These are phyloP conservation scores for Terfezia boudieri DNA, from an alignment of 495 filamentous ascomycete genomes.

Conservation along the genomic window DNA sequence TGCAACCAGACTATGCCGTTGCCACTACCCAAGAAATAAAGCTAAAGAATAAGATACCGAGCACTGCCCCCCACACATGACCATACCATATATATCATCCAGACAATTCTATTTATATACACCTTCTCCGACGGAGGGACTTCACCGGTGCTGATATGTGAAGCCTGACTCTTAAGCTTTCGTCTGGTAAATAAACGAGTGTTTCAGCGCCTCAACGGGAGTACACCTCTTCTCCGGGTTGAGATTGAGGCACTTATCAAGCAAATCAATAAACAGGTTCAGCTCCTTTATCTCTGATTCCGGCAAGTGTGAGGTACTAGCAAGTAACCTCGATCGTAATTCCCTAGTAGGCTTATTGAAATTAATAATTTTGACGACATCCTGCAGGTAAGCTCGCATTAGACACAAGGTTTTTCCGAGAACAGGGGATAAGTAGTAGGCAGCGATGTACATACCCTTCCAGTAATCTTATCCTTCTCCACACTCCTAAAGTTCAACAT, in stretches of 20 bases:
- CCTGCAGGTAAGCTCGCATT: conserved; percentile 21
- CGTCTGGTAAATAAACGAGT: conserved; percentile 42
- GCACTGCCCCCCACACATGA: too few relatives aligned
- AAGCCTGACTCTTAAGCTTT: too few relatives aligned
- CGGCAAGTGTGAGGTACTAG: conserved; percentile 47
- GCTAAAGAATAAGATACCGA: too few relatives aligned
- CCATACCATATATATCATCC: too few relatives aligned
- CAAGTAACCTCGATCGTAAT: conserved; percentile 51
- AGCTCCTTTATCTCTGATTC: conserved; percentile 60
- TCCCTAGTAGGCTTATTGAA: conserved; percentile 66
- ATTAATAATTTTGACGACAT: conserved; percentile 42
- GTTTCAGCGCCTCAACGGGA: conserved; percentile 63
- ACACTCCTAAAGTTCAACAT: conserved; percentile 65
- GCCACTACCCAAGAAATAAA: too few relatives aligned
- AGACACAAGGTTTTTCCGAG: background rate
- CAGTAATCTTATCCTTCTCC: conserved; percentile 66
- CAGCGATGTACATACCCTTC: conserved; percentile 32
- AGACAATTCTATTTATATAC: too few relatives aligned
- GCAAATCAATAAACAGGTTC: conserved; percentile 56
- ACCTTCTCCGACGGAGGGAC: too few relatives aligned
- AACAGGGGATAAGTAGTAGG: conserved; percentile 9
- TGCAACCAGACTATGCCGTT: too few relatives aligned
- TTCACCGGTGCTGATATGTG: too few relatives aligned
- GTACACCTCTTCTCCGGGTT: conserved; percentile 89
- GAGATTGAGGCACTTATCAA: conserved; percentile 67